phyloP scores from a whole-genome alignment of 2,329 filamentous ascomycete species.

The Fusarium secorum region DNA sequence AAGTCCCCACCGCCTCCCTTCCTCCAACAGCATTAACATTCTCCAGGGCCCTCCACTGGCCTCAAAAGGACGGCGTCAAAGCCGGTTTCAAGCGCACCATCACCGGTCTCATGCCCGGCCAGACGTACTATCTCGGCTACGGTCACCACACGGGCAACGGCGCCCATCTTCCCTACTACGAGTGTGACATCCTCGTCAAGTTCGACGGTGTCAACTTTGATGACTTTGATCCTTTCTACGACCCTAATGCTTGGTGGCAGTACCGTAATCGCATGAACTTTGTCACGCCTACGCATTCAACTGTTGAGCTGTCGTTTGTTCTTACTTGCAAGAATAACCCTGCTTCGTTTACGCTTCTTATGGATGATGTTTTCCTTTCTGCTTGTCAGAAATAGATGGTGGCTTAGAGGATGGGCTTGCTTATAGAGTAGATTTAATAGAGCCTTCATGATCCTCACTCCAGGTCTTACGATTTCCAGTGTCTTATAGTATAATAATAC shows the following conservation, averaged over 20 bases:
- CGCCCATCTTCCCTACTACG: neutral
- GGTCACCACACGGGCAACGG: slow-evolving; percentile 1
- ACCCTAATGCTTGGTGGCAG: neutral
- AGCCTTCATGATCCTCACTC: neutral
- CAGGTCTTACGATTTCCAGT: fast-evolving
- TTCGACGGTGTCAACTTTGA: slow-evolving; percentile 3
- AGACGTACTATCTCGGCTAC: slow-evolving; percentile 1
- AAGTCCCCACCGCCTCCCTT: no score
- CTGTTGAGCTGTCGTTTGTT: neutral
- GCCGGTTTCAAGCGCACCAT: slow-evolving; percentile 5
- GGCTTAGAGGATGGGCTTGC: neutral
- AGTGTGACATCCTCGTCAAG: slow-evolving; percentile 15
- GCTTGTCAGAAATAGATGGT: neutral
- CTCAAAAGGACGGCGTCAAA: neutral
- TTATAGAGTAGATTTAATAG: neutral
- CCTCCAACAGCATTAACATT: no score
- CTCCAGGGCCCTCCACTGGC: slow-evolving; percentile 3
- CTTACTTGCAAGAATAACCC: slow-evolving; percentile 1
- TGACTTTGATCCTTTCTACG: slow-evolving; percentile 20
- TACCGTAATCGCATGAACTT: slow-evolving; percentile 1
- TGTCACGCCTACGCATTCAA: neutral
- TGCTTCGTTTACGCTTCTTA: slow-evolving; percentile 1
- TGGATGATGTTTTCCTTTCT: slow-evolving; percentile 17
- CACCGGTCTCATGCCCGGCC: neutral
- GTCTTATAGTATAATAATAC: neutral